Base-by-base conservation (phyloP, 2,329 filamentous ascomycete genomes). In the Tolypocladium paradoxum region DNA sequence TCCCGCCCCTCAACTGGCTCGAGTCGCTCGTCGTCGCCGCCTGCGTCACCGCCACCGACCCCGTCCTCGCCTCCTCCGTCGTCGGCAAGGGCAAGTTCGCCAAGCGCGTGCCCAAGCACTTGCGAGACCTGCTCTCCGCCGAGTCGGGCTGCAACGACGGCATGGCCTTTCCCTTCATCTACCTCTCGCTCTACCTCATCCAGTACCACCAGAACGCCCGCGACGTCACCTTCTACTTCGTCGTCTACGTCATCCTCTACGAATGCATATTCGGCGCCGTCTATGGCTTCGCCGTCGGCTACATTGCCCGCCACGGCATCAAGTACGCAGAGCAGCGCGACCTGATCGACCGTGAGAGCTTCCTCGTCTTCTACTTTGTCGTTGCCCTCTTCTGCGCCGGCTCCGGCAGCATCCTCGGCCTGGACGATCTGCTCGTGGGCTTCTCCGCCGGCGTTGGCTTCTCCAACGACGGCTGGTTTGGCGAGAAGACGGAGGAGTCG, bases 51-150 rank as follows among this genome's bases (percentile, higher is more conserved):
- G 93, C 93, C 48, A 99, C 93, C 5, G 93, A 99, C 72, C 93
- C 93, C 53, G 93, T 99, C 60, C 75, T 99, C 65, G 93, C 93
- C 31, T 97, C 93, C 16, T 99, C 93, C 18, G 93, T 99, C 52
- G 93, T 99, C 51, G 93, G 93, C 68, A 99, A 97, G 74, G 93
- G 93, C 64, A 99, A 99, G 71, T 99, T 99, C 64, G 92, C 93
- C 36, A 96, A 96, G 73, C 84, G 93, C 57, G 90, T 99, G 5
- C 93, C 93, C 24, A 97, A 96, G 75, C 93, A 99, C 83, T 75
- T 99, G 73, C 82, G 93, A 77, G 93, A 99, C 72, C 68, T 99
- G 50, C 76, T 99, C 14, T 99, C 93, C 5, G 91, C 91, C 53
- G 93, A 99, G 72, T 99, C 93, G 8, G 93, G 93, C 33, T 99